Evolutionary conservation across 108 stramenopile species (phyloP).

Genomic region (Bacterosira constricta): DNA sequence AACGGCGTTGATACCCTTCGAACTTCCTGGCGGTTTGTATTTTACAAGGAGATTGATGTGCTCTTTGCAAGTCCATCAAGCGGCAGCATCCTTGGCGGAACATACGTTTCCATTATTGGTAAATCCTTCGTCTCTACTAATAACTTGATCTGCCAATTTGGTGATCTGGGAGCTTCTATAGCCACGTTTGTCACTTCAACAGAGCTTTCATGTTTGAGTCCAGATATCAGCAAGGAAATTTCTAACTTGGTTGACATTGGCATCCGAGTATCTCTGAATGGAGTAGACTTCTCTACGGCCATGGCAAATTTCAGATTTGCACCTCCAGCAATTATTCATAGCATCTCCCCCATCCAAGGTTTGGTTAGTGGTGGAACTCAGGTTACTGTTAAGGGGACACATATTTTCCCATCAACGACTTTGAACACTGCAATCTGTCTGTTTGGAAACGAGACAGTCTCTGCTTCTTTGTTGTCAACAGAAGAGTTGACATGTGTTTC

Average conservation of each 20-base stretch:
- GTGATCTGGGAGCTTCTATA: conserved; percentile 19
- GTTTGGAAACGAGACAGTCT: conserved; percentile 23
- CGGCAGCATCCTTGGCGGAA: conserved; percentile 30
- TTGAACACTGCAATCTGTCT: conserved; percentile 8
- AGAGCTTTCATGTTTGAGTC: conserved; percentile 26
- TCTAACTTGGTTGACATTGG: background rate
- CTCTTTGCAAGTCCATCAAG: conserved; percentile 19
- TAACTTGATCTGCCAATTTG: conserved; percentile 26
- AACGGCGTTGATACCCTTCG: conserved; percentile 19
- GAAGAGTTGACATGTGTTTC: conserved; percentile 33
- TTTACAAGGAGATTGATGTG: conserved; percentile 26
- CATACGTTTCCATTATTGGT: conserved; percentile 37
- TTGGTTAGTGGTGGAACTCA: conserved; percentile 41
- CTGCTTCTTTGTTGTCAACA: conserved; percentile 17
- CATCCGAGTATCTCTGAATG: conserved; percentile 40
- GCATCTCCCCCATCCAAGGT: conserved; percentile 30
- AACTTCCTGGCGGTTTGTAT: conserved; percentile 4
- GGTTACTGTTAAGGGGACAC: conserved; percentile 27
- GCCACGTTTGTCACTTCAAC: conserved; percentile 25
- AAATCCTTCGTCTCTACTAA: conserved; percentile 37
- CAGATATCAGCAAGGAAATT: background rate
- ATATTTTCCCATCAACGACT: conserved; percentile 7
- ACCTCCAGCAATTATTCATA: conserved; percentile 8
- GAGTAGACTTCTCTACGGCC: conserved; percentile 37
- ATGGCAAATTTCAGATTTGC: conserved; percentile 11